Evolutionary conservation across 2,329 filamentous ascomycete species (phyloP), one percentile per base, ranked within the genome.

Genomic region (Arthrobotrys musiformis): DNA sequence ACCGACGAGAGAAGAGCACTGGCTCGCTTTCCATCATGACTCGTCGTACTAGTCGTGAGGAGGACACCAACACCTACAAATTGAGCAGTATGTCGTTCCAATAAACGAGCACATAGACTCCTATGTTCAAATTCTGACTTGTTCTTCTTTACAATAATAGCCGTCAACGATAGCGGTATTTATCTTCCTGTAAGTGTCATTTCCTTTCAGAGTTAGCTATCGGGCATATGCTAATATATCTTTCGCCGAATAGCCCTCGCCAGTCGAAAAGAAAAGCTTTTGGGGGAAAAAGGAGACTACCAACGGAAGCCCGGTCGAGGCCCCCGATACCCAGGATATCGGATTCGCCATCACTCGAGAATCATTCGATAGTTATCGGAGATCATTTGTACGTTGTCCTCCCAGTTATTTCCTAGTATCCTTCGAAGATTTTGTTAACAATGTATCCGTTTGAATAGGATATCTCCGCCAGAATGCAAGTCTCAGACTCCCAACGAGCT

Each of bases 341-440:
- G 93, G 92, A 13, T 98, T 98, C 83, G 93, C 92, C 79, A 98
- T 98, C 83, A 97, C 94, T 40, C 89, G 94, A 81, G 95, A 98
- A 85, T 97, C 94, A 1, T 98, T 98, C 82, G 95, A 98, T 83
- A 97, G 94, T 2, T 98, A 98, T 85, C 88, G 95, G 79, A 90
- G 95, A 81, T 97, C 94, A 79, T 98, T 98, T 86, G 94, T 97
- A 88, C 30, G 73, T 81, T 91, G n/a, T n/a, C n/a, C n/a, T n/a
- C n/a, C n/a, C n/a, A n/a, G n/a, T n/a, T n/a, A n/a, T n/a, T 86
- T 13, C n/a, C 40, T 11, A 22, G 42, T 52, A n/a, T 54, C 19
- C 62, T 17, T 62, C 73, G 2, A 35, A 8, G 22, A 37, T 6
- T 8, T 61, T 44, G 28, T 37, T 66, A 30, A 44, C 26, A 30